Evolutionary conservation across 306 rosid species (phyloP), one percentile per base, ranked within the genome.

Genomic region (Malus sylvestris): DNA sequence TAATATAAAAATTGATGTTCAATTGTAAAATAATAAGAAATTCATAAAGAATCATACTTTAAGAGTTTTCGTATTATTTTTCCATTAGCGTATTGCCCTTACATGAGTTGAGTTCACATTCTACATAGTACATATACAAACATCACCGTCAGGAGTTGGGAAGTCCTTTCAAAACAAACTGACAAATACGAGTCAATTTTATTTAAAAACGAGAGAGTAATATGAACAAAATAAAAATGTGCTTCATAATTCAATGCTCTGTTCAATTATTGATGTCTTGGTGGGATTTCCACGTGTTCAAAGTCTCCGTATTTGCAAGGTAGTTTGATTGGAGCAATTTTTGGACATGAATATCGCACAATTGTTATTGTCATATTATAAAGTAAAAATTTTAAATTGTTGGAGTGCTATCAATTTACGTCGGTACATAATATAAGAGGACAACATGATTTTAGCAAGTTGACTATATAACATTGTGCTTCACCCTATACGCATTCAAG

Each of bases 31-130:
- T 38, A 35, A 35, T 2, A 38, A 5, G 7, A 38, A 38, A 7
- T 7, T 38, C 0, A 38, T 7, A 1, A 0, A 38, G 4, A 38
- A 38, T 38, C 0, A 0, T 0, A 7, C 10, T 38, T 38, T 38
- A 38, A 38, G 10, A 38, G 10, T 38, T 2, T 38, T 7, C 9
- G 0, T 38, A 38, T 35, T 35, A 35, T 35, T 35, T 35, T 35
- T 35, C 40, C 45, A 14, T 72, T 14, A 49, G 55, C 55, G 16
- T 51, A 51, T 51, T 4, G 8, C 16, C 19, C 53, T 14, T 49
- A 49, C 45, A 42, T 42, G 45, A 9, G 45, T 9, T 9, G 45
- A 42, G 45, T 9, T 9, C 45, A 9, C 45, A 42, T 38, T 38
- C 42, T 10, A 42, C 12, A 42, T 42, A 1, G 9, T 38, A 10